Evolutionary conservation across 2,329 filamentous ascomycete species (phyloP).

Genomic region (Xylariaceae sp.): DNA sequence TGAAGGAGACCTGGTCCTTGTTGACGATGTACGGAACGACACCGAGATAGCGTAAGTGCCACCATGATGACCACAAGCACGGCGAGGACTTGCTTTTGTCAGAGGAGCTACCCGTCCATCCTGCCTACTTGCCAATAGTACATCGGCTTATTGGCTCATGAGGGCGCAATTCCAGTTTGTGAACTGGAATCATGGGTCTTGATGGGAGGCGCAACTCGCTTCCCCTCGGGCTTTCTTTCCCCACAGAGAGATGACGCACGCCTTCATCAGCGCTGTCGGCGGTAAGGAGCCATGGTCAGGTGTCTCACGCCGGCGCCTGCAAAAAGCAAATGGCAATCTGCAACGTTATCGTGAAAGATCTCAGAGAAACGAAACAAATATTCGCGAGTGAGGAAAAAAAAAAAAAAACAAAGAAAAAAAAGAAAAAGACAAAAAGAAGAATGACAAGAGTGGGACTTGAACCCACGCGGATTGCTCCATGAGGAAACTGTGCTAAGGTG

Average conservation of each 20-base stretch:
- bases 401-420: neutral
- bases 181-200: neutral
- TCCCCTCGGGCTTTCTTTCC: conserved; percentile 4
- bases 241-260: neutral
- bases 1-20: neutral
- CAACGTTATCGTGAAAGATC: neutral
- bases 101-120: no score
- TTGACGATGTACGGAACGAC: neutral
- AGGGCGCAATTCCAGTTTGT: neutral
- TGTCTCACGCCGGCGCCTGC: neutral
- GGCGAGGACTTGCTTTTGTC: no score
- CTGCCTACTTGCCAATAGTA: no score
- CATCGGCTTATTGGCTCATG: neutral
- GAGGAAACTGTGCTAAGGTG: conserved; percentile 27
- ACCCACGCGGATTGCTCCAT: conserved; percentile 38
- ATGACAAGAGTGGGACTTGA: conserved; percentile 36
- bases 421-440: neutral
- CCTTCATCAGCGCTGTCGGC: no score
- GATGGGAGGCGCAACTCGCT: conserved; percentile 16
- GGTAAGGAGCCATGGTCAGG: neutral
- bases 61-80: neutral
- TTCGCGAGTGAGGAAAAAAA: neutral
- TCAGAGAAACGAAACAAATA: neutral
- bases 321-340: neutral
- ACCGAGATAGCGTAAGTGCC: neutral